phyloP scores from a whole-genome alignment of 495 filamentous ascomycete species.

The Tuber brumale region DNA sequence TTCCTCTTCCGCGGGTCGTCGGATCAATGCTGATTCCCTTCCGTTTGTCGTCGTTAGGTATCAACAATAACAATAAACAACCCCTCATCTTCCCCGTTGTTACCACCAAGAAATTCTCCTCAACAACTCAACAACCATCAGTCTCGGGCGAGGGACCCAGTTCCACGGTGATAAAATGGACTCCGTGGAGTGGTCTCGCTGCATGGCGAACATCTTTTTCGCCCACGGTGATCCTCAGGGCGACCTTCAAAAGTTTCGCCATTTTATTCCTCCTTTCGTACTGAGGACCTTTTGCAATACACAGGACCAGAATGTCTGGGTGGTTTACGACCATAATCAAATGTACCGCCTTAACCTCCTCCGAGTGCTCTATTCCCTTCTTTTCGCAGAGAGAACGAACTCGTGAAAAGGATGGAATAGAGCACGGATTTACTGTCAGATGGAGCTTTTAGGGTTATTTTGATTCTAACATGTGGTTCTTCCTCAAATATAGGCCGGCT shows the following conservation, averaged over 20 bases:
- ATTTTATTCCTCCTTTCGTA: constrained; percentile 38
- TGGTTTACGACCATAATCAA: constrained; percentile 40
- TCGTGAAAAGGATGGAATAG: constrained; percentile 4
- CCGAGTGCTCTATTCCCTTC: constrained; percentile 24
- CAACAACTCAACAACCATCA: neutral
- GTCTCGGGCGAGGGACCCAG: constrained; percentile 5
- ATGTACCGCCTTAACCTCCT: constrained; percentile 38
- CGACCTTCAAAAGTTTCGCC: constrained; percentile 38
- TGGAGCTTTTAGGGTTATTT: neutral
- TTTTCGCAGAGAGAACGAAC: neutral
- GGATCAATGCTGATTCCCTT: constrained; percentile 27
- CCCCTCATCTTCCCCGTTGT: constrained; percentile 9
- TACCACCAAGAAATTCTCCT: constrained; percentile 3
- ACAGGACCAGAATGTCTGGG: constrained; percentile 36
- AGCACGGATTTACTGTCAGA: neutral
- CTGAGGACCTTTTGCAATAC: constrained; percentile 39
- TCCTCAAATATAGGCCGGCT: constrained; percentile 20
- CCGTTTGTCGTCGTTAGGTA: constrained; percentile 18
- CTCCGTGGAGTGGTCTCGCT: constrained; percentile 36
- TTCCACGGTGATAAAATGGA: constrained; percentile 28
- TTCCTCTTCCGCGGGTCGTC: constrained; percentile 25
- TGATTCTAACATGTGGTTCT: constrained; percentile 15
- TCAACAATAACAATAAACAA: constrained; percentile 24
- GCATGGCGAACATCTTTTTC: constrained; percentile 39
- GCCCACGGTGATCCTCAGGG: constrained; percentile 37